phyloP scores from a whole-genome alignment of 495 filamentous ascomycete species.

The Aspergillus wentii region DNA sequence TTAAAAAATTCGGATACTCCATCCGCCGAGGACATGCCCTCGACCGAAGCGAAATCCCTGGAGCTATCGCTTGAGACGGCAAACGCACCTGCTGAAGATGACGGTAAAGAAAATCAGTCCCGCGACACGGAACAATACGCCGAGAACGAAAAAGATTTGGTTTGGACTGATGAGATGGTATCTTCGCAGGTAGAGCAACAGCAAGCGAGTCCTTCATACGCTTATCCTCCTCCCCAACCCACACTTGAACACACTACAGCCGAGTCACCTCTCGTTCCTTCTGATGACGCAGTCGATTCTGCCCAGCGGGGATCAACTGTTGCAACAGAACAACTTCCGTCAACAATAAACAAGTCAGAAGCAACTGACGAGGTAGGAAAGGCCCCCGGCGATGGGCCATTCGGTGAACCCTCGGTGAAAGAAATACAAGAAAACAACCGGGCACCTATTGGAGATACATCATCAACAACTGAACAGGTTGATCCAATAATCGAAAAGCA shows the following conservation, averaged over 20 bases:
- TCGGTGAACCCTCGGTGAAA: no score
- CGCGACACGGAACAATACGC: conserved; percentile 35
- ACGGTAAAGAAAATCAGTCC: conserved; percentile 48
- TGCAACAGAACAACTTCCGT: no score
- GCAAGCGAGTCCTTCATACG: conserved; percentile 32
- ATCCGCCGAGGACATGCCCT: conserved; percentile 6
- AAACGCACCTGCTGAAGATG: conserved; percentile 39
- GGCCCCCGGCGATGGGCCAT: no score
- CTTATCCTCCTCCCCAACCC: conserved; percentile 32
- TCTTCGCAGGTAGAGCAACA: conserved; percentile 47
- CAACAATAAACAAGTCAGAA: no score
- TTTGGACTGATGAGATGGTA: conserved; percentile 47
- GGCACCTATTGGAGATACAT: no score
- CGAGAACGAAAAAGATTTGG: conserved; percentile 33
- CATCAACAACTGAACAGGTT: no score
- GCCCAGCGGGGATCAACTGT: not conserved
- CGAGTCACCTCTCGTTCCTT: conserved; percentile 9
- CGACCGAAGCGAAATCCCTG: conserved; percentile 19
- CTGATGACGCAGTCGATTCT: not conserved
- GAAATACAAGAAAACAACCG: no score
- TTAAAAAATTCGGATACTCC: conserved; percentile 22
- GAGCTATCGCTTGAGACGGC: conserved; percentile 27
- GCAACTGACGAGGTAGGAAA: no score
- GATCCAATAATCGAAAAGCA: no score
- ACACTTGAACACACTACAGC: conserved; percentile 24